Base-by-base conservation (phyloP, 192 early-diverging fungal genomes). In the Backusella psychrophila region DNA sequence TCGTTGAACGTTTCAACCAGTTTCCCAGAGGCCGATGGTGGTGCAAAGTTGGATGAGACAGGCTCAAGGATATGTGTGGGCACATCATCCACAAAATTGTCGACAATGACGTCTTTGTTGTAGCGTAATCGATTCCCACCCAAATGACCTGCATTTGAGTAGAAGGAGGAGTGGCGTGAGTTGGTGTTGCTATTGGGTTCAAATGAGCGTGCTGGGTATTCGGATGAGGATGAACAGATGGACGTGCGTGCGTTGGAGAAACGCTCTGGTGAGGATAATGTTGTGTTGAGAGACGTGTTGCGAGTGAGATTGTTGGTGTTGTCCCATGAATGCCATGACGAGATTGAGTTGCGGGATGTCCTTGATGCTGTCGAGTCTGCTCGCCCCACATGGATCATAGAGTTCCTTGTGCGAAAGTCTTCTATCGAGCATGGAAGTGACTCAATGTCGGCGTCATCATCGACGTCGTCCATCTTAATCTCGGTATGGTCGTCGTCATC, bases 351-450 rank as follows among this genome's bases (percentile, higher is more conserved):
- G n/a, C 31, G 39, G 1, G 80, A 81, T 21, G 71, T 21, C 9
- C 72, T 53, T 52, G 80, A 81, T 4, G 76, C 80, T 3, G 34
- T 38, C 11, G 76, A 81, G 39, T 72, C 76, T 5, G 80, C 77
- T 31, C 80, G 69, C 3, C 70, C 59, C 8, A 77, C 73, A 15
- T 9, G 56, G 11, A 63, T 63, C 29, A 41, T 63, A 4, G 38
- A 53, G 68, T 42, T 44, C 6, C 19, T 21, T 52, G 5, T 21
- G 19, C 15, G 33, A 7, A 52, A 52, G 35, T 68, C 76, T 29
- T 42, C 44, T 6, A 7, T 36, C 1, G 29, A 56, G 21, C 33
- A 59, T 12, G 17, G 72, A n/a, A 73, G 33, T 34, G 72, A 73
- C 21, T 59, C 49, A 33, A 44, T 73, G 17, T 80, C 71, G n/a